Base-by-base conservation (phyloP, 78 protist genomes). In the Cavenderia fasciculata region DNA sequence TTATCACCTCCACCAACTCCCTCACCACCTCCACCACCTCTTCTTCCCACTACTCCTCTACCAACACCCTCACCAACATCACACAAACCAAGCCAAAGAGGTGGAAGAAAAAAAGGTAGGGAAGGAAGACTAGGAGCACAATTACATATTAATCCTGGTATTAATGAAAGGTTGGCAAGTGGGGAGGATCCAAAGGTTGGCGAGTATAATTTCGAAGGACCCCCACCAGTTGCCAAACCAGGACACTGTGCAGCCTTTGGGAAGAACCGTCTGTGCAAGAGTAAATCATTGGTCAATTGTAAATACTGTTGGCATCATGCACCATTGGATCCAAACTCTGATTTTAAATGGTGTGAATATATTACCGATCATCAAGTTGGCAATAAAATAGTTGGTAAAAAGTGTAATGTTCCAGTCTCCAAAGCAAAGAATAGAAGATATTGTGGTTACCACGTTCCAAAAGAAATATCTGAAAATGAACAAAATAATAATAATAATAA, bases 231-330 rank as follows among this genome's bases (percentile, higher is more conserved):
- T 49, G 54, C 54, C 54, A 14, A 56, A 34, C 71, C 49, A 29
- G 90, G 90, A 1, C 40, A 54, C 41, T 82, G 90, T 44, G 47
- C 68, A 23, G 90, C 70, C 10, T 47, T 49, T 33, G 63, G 47
- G 3, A 82, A 82, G 51, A 74, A 62, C 31, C 72, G 74, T 66
- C 29, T 19, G 31, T 82, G 90, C 61, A 82, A 82, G n/a, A 63
- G 90, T 43, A 82, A 82, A 56, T 29, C 90, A 19, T 34, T 65
- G 19, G 66, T 78, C 23, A 68, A 68, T 27, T 68, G 54, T 21
- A 65, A 41, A 82, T 82, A 68, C 41, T 82, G 90, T n/a, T 82
- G 90, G 90, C 90, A 82, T 82, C 90, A 82, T 68, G 56, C 74
- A 1, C 88, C 88, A 36, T 41, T 79, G 5, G 88, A 79, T 41